phyloP scores from a whole-genome alignment of 805 yeast genomes.

The Helenozyma baotianmanensis region DNA sequence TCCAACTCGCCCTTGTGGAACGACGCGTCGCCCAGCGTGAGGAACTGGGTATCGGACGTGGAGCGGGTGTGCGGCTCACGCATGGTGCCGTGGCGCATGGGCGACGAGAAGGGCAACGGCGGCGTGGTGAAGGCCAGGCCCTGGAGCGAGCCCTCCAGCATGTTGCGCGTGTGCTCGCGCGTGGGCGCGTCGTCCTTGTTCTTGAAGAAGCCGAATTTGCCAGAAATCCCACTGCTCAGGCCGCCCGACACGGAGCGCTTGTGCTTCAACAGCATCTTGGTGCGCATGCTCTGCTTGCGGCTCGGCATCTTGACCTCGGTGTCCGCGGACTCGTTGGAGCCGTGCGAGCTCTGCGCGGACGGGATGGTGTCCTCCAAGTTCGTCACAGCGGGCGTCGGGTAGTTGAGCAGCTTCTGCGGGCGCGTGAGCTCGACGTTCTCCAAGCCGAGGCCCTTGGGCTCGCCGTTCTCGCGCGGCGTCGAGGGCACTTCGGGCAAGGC shows the following conservation, averaged over 20 bases:
- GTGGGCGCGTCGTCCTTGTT: slow-evolving; percentile 15
- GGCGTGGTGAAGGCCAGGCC: slow-evolving; percentile 41
- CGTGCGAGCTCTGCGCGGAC: slow-evolving; percentile 3
- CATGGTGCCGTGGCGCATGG: slow-evolving; percentile 12
- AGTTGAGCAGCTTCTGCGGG: slow-evolving; percentile 1
- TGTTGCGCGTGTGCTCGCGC: slow-evolving; percentile 34
- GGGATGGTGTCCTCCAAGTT: slow-evolving; percentile 25
- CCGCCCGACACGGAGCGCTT: slow-evolving; percentile 40
- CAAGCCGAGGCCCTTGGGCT: slow-evolving; percentile 33
- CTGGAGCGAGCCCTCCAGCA: slow-evolving; percentile 34
- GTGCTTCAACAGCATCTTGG: slow-evolving; percentile 33
- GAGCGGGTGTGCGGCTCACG: slow-evolving; percentile 35
- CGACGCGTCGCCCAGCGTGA: slow-evolving; percentile 15
- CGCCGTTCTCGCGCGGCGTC: slow-evolving; percentile 18
- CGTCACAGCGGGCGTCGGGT: slow-evolving; percentile 31
- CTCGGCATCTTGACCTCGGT: slow-evolving; percentile 9
- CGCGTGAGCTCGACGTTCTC: slow-evolving; percentile 26
- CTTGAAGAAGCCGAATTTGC: slow-evolving; percentile 34
- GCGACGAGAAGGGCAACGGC: slow-evolving; percentile 35
- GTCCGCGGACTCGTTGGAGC: background rate
- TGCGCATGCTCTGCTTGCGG: slow-evolving; percentile 28
- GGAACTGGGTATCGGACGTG: slow-evolving; percentile 38
- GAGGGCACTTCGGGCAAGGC: slow-evolving; percentile 27
- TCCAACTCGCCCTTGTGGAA: slow-evolving; percentile 30
- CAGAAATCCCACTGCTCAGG: slow-evolving; percentile 17